phyloP scores from a whole-genome alignment of 1,284 basidiomycete species.

The Ceratobasidium sp. region DNA sequence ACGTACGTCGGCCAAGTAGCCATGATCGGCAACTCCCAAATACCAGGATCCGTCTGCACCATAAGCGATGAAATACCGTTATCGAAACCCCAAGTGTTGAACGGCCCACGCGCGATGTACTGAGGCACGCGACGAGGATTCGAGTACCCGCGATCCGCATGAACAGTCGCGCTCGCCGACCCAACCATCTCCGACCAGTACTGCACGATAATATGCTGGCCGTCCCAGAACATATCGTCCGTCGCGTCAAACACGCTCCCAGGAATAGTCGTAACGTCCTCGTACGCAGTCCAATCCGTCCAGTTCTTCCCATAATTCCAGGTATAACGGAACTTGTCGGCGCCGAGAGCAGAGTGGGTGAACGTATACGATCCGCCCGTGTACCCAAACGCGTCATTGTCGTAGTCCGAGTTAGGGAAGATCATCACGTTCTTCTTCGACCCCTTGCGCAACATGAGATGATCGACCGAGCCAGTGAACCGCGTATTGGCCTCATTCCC shows the following conservation, averaged over 20 bases:
- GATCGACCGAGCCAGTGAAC: slow-evolving; percentile 73
- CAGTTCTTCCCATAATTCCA: slow-evolving; percentile 89
- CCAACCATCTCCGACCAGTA: slow-evolving; percentile 81
- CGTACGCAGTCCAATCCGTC: slow-evolving; percentile 83
- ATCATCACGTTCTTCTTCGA: slow-evolving; percentile 80
- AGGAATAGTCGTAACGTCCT: slow-evolving; percentile 77
- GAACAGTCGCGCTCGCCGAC: slow-evolving; percentile 76
- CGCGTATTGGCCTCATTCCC: slow-evolving; percentile 61
- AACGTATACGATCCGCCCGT: slow-evolving; percentile 76
- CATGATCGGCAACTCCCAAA: slow-evolving; percentile 87
- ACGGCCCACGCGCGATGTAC: slow-evolving; percentile 85
- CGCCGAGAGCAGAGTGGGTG: slow-evolving; percentile 84
- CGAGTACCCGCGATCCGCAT: slow-evolving; percentile 78
- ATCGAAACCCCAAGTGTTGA: slow-evolving; percentile 93
- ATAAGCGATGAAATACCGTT: slow-evolving; percentile 79
- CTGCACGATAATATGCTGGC: slow-evolving; percentile 88
- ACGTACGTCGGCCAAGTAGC: slow-evolving; percentile 88
- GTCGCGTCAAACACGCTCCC: slow-evolving; percentile 65
- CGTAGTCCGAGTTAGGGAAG: slow-evolving; percentile 84
- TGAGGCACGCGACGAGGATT: slow-evolving; percentile 83
- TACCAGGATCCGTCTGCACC: slow-evolving; percentile 67
- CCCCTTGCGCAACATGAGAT: slow-evolving; percentile 85
- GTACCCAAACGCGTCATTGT: slow-evolving; percentile 71
- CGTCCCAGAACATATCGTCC: slow-evolving; percentile 79
- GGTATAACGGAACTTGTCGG: slow-evolving; percentile 89